Base-by-base conservation (phyloP, 208 protist species). In the Wallacemonas sp. region DNA sequence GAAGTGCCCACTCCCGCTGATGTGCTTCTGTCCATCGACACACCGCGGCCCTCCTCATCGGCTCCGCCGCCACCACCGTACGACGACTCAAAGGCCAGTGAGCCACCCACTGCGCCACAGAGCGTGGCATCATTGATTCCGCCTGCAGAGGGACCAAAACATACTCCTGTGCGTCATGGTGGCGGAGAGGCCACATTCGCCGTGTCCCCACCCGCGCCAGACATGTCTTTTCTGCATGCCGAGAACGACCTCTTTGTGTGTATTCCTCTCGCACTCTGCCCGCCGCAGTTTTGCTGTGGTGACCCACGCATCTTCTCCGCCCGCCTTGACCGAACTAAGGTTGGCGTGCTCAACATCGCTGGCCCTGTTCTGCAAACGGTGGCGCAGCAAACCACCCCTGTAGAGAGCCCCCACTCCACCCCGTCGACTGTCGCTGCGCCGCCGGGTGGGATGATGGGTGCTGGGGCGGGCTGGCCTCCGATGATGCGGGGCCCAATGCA, bases 241-340 rank as follows among this genome's bases (percentile, higher is more conserved):
- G 21, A n/a, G 45, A 59, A 17, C 30, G 74, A 75, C 9, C 19
- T 53, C 9, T 79, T 71, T 55, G 63, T 79, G 28, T 79, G 74
- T 47, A 12, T 79, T 4, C 74, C 74, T 22, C 58, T 67, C 33
- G 38, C 62, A 1, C 67, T 79, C 11, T 79, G 74, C 36, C 74
- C 74, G 1, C 44, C 55, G 4, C 66, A 74, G 53, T 63, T 64
- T 47, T 51, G 63, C 21, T 68, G 62, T n/a, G 56, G 56, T 42
- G 74, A 79, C 31, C 74, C 74, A 21, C 58, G 74, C 1, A 53
- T 67, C 12, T 58, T 75, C 27, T 12, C 41, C 27, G 61, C 74
- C 14, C 60, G 68, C 11, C 65, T 79, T 1, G 74, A 74, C 45
- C 36, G 38, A 2, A 46, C 27, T 0, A 58, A 66, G 11, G 56